Conservation (phyloP, 2,329 filamentous ascomycete species). For the Hypomyces rosellus region DNA sequence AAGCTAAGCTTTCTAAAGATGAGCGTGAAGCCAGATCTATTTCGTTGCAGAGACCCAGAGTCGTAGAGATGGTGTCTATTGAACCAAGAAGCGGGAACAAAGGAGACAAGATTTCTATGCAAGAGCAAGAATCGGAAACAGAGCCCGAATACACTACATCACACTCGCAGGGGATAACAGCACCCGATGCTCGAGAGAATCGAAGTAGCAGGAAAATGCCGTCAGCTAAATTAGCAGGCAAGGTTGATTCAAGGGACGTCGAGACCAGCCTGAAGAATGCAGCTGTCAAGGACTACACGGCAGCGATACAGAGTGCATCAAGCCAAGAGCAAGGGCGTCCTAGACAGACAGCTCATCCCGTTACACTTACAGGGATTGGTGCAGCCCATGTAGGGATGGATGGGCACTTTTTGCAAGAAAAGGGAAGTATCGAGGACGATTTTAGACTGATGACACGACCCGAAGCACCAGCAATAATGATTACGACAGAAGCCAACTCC, state of each 20-base stretch:
- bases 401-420: conserved; percentile 14
- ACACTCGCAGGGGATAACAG: conserved; percentile 3
- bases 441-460: conserved; percentile 12
- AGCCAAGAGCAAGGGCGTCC: conserved; percentile 1
- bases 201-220: not conserved
- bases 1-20: too few species aligned
- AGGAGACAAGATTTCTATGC: not conserved
- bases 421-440: conserved; percentile 14
- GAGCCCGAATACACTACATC: conserved; percentile 11
- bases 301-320: not conserved
- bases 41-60: not conserved
- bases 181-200: conserved; percentile 1
- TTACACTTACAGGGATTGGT: conserved; percentile 20
- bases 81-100: not conserved
- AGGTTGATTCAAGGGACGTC: not conserved
- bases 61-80: not conserved
- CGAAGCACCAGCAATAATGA: conserved; percentile 12
- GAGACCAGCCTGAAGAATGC: not conserved
- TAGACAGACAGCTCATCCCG: conserved; percentile 11
- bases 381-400: conserved; percentile 18
- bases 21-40: not conserved
- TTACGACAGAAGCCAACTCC: conserved; percentile 14
- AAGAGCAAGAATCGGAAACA: not conserved
- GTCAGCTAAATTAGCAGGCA: not conserved
- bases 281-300: not conserved